Base-by-base conservation (phyloP, 2,329 filamentous ascomycete species). In the Cryoendolithus antarcticus region DNA sequence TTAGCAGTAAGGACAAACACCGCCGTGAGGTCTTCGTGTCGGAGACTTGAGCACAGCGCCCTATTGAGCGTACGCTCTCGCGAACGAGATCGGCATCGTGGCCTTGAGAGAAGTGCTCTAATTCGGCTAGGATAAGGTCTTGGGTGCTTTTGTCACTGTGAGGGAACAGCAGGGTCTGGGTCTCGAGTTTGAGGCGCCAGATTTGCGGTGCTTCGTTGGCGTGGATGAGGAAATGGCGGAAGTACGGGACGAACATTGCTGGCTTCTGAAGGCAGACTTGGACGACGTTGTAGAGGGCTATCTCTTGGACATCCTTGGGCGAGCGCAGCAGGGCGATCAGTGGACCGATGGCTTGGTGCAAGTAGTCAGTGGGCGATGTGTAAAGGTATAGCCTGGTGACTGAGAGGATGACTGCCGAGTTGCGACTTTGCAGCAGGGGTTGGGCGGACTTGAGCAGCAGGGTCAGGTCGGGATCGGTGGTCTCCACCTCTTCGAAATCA, bases 271-370 rank as follows among this genome's bases (percentile, higher is more conserved):
- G 69, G 53, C 85, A 91, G 33, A 98, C 83, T n/a, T 86, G 82
- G 8, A 95, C 86, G 43, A 96, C 88, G 57, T 96, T 95, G 67
- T 89, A 89, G 11, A 98, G 72, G 1, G 86, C 88, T 30, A 94
- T 74, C 54, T 93, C 80, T 56, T 93, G 82, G 37, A 94, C 86
- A 56, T 96, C 89, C 43, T 83, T 77, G 0, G 86, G 78, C 9
- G 84, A 80, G 41, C 91, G 77, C 41, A 98, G 68, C 24, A 98
- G 73, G 10, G 89, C 86, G 12, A 95, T 72, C 19, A 98, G 65
- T 1, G 91, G 89, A 0, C 89, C 88, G 41, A 93, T 75, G 5
- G 86, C 79, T 13, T 72, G 66, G 47, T 76, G 72, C 21, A 93
- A 71, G 56, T 94, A 84, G 32, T 83, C 77, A 0, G 76, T 63